Conservation (phyloP, 257 asterid species). For the Salvia hispanica region DNA sequence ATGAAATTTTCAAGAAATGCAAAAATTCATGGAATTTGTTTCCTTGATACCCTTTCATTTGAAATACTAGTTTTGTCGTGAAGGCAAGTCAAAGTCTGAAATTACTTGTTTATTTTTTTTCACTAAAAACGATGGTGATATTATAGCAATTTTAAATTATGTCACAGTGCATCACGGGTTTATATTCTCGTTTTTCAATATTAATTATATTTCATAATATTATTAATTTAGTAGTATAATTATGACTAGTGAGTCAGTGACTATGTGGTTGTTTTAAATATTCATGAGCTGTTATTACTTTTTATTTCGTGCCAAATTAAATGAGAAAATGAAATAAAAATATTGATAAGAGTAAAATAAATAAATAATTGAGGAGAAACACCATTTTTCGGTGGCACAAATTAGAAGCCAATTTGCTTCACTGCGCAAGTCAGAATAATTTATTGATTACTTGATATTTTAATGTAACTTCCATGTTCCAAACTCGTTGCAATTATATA, state of each 20-base stretch:
- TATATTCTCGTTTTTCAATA: background rate
- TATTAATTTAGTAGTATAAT: no score
- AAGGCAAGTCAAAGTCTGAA: slow-evolving; percentile 29
- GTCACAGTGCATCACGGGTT: background rate
- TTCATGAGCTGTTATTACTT: no score
- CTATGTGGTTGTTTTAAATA: no score
- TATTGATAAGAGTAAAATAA: no score
- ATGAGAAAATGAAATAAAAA: no score
- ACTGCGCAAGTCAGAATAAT: background rate
- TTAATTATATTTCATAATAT: background rate
- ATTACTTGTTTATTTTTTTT: slow-evolving; percentile 6
- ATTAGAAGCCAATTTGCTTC: slow-evolving; percentile 16
- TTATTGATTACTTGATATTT: background rate
- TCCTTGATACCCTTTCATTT: slow-evolving; percentile 22
- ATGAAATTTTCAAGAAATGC: background rate
- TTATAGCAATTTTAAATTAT: background rate
- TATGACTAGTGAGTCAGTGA: background rate
- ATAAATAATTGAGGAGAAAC: no score
- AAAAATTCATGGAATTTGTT: slow-evolving; percentile 26
- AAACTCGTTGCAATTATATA: background rate
- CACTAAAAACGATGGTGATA: background rate
- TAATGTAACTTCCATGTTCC: background rate
- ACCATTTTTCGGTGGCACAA: background rate
- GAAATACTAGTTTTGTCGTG: slow-evolving; percentile 25
- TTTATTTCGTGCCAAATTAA: no score